These are phyloP conservation scores for Coemansia sp. DNA, from an alignment of 192 early-diverging fungal genomes.

Conservation along the genomic window DNA sequence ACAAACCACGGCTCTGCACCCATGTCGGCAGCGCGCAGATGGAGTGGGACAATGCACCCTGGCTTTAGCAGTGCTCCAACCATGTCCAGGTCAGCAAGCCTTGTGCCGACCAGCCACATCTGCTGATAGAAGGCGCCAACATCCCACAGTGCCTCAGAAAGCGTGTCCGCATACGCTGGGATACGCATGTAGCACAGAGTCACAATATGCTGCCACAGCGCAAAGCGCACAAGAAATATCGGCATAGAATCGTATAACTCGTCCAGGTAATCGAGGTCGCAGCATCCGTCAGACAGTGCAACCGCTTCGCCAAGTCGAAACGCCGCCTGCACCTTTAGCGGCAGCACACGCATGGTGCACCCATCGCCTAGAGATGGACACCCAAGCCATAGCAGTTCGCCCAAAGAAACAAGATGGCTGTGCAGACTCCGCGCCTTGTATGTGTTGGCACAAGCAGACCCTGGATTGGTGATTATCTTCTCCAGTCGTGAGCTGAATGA, in stretches of 20 bases:
- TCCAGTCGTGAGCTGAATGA: conserved; percentile 44
- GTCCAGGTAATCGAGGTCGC: conserved; percentile 46
- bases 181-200: conserved; percentile 40
- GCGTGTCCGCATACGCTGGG: conserved; percentile 39
- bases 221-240: conserved; percentile 34
- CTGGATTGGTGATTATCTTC: conserved; percentile 23
- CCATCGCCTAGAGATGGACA: conserved; percentile 9
- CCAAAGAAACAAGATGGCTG: conserved; percentile 39
- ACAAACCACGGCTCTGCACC: conserved; percentile 30
- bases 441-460: conserved; percentile 11
- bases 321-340: conserved; percentile 25
- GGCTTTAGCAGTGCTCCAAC: conserved; percentile 17
- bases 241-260: conserved; percentile 40
- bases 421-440: conserved; percentile 34
- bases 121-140: conserved; percentile 53
- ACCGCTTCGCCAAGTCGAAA: conserved; percentile 44
- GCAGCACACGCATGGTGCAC: conserved; percentile 19
- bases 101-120: conserved; percentile 28
- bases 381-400: conserved; percentile 48
- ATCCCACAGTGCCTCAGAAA: conserved; percentile 42
- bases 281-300: conserved; percentile 19
- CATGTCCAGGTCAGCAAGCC: conserved; percentile 17
- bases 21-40: conserved; percentile 38
- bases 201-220: conserved; percentile 47
- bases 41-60: conserved; percentile 29